phyloP scores from a whole-genome alignment of 2,329 filamentous ascomycete species.

The Dendryphion nanum region DNA sequence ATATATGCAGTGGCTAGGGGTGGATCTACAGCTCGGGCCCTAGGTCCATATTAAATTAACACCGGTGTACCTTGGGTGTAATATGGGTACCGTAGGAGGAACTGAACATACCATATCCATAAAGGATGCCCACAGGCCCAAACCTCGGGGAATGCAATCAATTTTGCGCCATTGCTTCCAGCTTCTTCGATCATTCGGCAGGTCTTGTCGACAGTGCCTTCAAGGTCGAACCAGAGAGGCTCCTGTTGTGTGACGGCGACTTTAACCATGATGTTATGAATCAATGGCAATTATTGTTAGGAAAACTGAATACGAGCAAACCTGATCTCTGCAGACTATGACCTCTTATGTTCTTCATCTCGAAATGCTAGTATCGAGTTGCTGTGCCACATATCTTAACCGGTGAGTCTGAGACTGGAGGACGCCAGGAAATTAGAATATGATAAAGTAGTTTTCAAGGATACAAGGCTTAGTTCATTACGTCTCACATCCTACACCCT shows the following conservation, averaged over 20 bases:
- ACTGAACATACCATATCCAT: conserved; percentile 49
- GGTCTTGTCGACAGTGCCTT: conserved; percentile 56
- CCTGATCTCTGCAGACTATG: too few relatives aligned
- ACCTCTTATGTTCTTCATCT: too few relatives aligned
- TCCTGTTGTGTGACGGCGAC: conserved; percentile 59
- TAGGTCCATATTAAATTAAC: conserved; percentile 14
- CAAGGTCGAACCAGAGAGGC: conserved; percentile 60
- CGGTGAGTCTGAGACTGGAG: too few relatives aligned
- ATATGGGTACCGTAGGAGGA: too few relatives aligned
- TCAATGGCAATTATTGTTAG: not conserved
- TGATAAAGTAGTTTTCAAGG: too few relatives aligned
- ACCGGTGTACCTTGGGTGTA: too few relatives aligned
- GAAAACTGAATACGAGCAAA: not conserved
- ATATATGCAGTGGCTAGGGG: conserved; percentile 43
- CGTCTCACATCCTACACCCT: too few relatives aligned
- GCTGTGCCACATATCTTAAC: too few relatives aligned
- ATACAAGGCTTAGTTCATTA: too few relatives aligned
- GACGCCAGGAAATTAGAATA: too few relatives aligned
- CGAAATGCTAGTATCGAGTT: too few relatives aligned
- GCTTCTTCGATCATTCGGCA: conserved; percentile 58
- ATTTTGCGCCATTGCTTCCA: conserved; percentile 51
- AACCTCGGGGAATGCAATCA: conserved; percentile 52
- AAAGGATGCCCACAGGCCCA: conserved; percentile 48
- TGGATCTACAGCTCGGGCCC: conserved; percentile 44
- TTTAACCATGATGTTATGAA: conserved; percentile 5